Evolutionary conservation across 2,329 filamentous ascomycete species (phyloP).

Genomic region (Colletotrichum tropicale): DNA sequence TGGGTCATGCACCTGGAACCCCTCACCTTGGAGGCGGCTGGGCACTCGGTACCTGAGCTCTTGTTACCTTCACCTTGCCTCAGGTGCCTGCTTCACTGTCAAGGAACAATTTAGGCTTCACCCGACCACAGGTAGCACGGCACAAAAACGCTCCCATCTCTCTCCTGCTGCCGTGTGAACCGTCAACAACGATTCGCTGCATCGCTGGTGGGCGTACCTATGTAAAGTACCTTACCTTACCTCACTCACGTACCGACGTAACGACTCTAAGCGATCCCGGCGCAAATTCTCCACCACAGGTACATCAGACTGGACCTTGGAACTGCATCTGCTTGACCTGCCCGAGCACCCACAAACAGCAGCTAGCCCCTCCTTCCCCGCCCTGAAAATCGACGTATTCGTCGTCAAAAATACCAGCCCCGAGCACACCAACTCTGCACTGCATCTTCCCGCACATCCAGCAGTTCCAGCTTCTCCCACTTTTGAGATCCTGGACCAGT

Average conservation of each 20-base stretch:
- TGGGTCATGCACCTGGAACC: neutral
- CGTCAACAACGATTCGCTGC: neutral
- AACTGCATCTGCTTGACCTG: constrained; percentile 3
- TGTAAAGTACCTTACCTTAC: neutral
- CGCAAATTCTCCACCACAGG: constrained; percentile 1
- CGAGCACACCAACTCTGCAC: constrained; percentile 17
- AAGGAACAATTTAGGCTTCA: neutral
- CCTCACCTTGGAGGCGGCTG: neutral
- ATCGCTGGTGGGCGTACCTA: neutral
- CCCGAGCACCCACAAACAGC: constrained; percentile 22
- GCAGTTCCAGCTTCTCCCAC: constrained; percentile 2
- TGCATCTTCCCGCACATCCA: constrained; percentile 14
- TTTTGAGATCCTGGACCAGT: constrained; percentile 15
- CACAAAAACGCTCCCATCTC: neutral
- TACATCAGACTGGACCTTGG: constrained; percentile 11
- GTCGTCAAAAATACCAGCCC: constrained; percentile 22
- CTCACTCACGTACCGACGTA: neutral
- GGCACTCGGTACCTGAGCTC: neutral
- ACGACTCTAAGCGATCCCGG: constrained; percentile 2
- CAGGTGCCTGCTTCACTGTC: neutral
- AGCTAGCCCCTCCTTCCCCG: constrained; percentile 21
- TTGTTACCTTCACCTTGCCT: neutral
- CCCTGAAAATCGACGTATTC: constrained; percentile 23
- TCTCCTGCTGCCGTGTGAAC: neutral
- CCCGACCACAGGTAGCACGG: neutral